Base-by-base conservation (phyloP, 192 early-diverging fungal genomes). In the Helicostylum pulchrum region DNA sequence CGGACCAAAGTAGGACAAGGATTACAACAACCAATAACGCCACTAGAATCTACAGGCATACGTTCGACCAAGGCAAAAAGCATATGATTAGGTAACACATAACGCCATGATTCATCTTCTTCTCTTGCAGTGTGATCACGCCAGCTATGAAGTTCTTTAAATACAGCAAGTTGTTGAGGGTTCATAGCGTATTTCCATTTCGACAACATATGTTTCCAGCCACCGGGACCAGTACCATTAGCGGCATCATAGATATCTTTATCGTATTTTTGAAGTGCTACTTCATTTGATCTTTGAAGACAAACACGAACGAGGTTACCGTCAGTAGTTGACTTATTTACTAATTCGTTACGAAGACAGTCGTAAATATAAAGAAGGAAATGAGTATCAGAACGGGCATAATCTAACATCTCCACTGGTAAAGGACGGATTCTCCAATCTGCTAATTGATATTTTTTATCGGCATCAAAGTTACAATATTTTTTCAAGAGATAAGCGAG, bases 361-460 rank as follows among this genome's bases (percentile, higher is more conserved):
- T 98, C 96, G 68, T 86, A 99, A 26, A 99, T 89, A 69, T 95
- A 94, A 15, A 98, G 80, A 23, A 99, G 80, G 65, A 92, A 99
- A 67, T 99, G 97, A 17, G 97, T 98, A 76, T 99, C 97, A 10
- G 85, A 80, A 12, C 94, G 84, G 0, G 97, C 97, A 72, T 99
- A 99, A 14, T 74, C 72, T 60, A 94, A 53, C 95, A 99, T 95
- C 66, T 98, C 96, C 12, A 70, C 67, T 2, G 97, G 92, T 14
- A 99, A 57, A 5, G 97, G 97, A n/a, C 91, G 80, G 60, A 98
- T 90, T 65, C 97, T 78, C 97, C 97, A 99, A 75, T 99, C 97
- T 17, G 95, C 96, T 53, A 93, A 71, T 78, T 99, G 97, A 75
- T 92, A 97, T 68, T 83, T 79, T 66, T 99, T 99, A 76, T 99